These are phyloP conservation scores for Xylaria sp. DNA, from an alignment of 2,329 filamentous ascomycete genomes.

Conservation along the genomic window DNA sequence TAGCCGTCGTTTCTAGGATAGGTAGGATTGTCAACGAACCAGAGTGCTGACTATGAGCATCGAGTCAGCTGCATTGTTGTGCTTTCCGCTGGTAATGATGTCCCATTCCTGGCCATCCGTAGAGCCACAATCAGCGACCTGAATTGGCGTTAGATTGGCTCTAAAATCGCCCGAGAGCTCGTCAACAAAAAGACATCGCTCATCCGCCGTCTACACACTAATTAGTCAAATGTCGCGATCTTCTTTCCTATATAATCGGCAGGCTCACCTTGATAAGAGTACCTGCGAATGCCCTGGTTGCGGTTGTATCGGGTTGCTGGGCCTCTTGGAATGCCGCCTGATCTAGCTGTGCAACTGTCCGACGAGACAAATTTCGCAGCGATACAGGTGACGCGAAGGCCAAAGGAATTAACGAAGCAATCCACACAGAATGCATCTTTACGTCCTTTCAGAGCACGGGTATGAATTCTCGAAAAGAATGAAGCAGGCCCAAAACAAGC, in stretches of 20 bases:
- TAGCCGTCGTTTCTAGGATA: not conserved
- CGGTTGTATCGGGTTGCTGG: conserved; percentile 55
- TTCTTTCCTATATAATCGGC: not conserved
- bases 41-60: conserved; percentile 65
- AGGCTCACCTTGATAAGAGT: conserved; percentile 52
- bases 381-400: conserved; percentile 31
- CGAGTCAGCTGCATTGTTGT: conserved; percentile 58
- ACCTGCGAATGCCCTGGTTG: conserved; percentile 53
- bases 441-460: not conserved
- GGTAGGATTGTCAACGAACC: conserved; percentile 44
- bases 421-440: conserved; percentile 24
- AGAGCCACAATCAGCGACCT: conserved; percentile 54
- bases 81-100: conserved; percentile 58
- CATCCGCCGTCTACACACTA: conserved; percentile 51
- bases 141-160: conserved; percentile 57
- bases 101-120: conserved; percentile 57
- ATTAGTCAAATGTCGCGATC: conserved; percentile 18
- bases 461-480: conserved; percentile 9
- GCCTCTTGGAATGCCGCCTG: conserved; percentile 55
- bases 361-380: conserved; percentile 29
- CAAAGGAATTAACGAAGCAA: conserved; percentile 31
- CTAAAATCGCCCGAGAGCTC: conserved; percentile 58
- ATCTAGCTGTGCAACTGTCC: conserved; percentile 51
- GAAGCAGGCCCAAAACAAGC: not conserved
- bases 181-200: conserved; percentile 56